Conservation (phyloP, 352 stramenopile species). For the Pythium phragmitis region DNA sequence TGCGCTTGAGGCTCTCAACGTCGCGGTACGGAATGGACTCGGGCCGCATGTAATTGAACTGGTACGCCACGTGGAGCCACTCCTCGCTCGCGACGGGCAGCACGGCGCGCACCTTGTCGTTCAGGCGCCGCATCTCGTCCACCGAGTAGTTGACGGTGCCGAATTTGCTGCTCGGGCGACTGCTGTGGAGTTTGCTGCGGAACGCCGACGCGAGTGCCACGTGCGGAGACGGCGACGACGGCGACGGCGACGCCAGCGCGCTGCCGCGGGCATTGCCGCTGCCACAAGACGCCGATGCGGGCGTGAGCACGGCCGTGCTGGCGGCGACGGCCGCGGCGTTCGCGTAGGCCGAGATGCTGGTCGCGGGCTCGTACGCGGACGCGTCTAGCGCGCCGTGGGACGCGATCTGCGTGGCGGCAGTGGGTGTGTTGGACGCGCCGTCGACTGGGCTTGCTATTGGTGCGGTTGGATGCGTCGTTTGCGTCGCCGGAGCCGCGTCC, state of each 20-base stretch:
- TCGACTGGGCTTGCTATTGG: not conserved
- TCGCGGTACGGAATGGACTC: constrained; percentile 63
- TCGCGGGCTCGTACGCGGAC: constrained; percentile 14
- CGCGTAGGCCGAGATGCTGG: constrained; percentile 13
- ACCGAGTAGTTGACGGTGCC: constrained; percentile 68
- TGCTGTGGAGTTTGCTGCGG: constrained; percentile 8
- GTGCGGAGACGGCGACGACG: not conserved
- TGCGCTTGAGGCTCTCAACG: constrained; percentile 64
- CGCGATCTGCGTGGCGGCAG: not conserved
- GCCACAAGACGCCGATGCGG: not conserved
- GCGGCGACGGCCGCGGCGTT: constrained; percentile 18
- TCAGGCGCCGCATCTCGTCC: constrained; percentile 66
- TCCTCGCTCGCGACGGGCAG: constrained; percentile 49
- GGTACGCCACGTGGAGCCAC: constrained; percentile 64
- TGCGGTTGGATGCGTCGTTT: not conserved
- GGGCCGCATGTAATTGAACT: constrained; percentile 65
- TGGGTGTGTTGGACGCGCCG: not conserved
- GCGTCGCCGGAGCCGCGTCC: constrained; percentile 9
- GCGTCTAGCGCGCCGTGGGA: constrained; percentile 17
- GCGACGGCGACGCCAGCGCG: not conserved
- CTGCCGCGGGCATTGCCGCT: not conserved
- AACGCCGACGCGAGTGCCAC: not conserved
- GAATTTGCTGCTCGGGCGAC: constrained; percentile 56
- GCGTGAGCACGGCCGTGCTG: constrained; percentile 14
- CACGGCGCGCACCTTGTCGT: constrained; percentile 55